These are phyloP conservation scores for Candida morakotiae DNA, from an alignment of 805 yeast species.

Conservation along the genomic window DNA sequence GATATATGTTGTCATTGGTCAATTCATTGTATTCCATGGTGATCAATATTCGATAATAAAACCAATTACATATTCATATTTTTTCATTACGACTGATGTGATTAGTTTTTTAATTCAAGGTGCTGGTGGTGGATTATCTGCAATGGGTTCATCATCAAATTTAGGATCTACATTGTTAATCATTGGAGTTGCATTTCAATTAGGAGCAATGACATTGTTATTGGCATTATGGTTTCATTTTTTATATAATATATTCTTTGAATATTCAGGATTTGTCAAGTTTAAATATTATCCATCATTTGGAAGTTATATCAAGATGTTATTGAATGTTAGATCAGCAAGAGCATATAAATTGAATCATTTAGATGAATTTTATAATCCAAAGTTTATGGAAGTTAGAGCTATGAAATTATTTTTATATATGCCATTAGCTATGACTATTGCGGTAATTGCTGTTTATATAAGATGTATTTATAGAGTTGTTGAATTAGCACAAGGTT, in stretches of 20 bases:
- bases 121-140: constrained; percentile 38
- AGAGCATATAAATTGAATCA: constrained; percentile 16
- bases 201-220: constrained; percentile 35
- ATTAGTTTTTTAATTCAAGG: constrained; percentile 36
- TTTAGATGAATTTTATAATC: constrained; percentile 29
- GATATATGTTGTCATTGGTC: constrained; percentile 37
- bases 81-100: constrained; percentile 35
- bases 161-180: constrained; percentile 34
- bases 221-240: constrained; percentile 34
- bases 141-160: constrained; percentile 21
- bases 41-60: constrained; percentile 32
- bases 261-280: too few species aligned
- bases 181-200: constrained; percentile 36
- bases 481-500: constrained; percentile 38
- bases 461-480: constrained; percentile 37
- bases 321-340: constrained; percentile 22
- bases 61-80: constrained; percentile 42
- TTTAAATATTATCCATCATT: constrained; percentile 15
- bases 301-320: constrained; percentile 23
- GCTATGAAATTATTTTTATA: constrained; percentile 21
- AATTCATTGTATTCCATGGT: constrained; percentile 36
- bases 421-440: constrained; percentile 31
- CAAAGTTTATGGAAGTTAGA: constrained; percentile 21
- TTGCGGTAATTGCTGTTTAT: constrained; percentile 29
- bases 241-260: constrained; percentile 28